These are phyloP conservation scores for Boletus semigastroideus DNA, from an alignment of 1,284 basidiomycete species.

Conservation along the genomic window DNA sequence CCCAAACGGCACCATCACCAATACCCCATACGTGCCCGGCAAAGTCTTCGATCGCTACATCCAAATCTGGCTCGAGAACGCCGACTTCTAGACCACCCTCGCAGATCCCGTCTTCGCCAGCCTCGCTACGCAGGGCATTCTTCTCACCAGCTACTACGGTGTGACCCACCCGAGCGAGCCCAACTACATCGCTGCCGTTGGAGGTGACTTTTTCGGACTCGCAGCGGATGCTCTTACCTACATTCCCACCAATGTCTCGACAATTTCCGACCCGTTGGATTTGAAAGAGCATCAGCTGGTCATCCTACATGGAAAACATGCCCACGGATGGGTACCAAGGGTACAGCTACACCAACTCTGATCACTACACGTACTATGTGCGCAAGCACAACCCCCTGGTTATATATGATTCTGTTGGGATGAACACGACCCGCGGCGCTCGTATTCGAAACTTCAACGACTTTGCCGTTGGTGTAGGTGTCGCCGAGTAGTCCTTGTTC, in stretches of 20 bases:
- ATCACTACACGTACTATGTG: conserved; percentile 49
- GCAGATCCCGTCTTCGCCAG: conserved; percentile 46
- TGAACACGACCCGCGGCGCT: conserved; percentile 40
- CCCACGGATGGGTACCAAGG: conserved; percentile 52
- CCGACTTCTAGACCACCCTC: conserved; percentile 40
- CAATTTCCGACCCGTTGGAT: conserved; percentile 65
- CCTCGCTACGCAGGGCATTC: conserved; percentile 52
- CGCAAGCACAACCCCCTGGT: conserved; percentile 65
- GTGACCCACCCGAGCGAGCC: conserved; percentile 68
- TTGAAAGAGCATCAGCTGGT: conserved; percentile 56
- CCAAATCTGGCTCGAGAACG: conserved; percentile 59
- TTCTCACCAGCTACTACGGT: conserved; percentile 52
- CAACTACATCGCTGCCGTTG: conserved; percentile 53
- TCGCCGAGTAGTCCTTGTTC: background rate
- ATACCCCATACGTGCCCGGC: conserved; percentile 33
- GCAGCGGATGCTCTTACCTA: conserved; percentile 46
- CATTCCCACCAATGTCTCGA: conserved; percentile 46
- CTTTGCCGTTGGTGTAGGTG: conserved; percentile 48
- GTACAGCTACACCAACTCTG: conserved; percentile 46
- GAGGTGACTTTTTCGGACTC: conserved; percentile 63
- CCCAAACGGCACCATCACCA: conserved; percentile 27
- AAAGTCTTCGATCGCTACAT: conserved; percentile 54
- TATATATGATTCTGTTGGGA: conserved; percentile 50
- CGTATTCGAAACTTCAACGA: conserved; percentile 68
- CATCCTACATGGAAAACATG: conserved; percentile 60